Evolutionary conservation across 139 green algal genomes (phyloP), one percentile per base, ranked within the genome.

Genomic region (Chlamydomonas sphaeroides): DNA sequence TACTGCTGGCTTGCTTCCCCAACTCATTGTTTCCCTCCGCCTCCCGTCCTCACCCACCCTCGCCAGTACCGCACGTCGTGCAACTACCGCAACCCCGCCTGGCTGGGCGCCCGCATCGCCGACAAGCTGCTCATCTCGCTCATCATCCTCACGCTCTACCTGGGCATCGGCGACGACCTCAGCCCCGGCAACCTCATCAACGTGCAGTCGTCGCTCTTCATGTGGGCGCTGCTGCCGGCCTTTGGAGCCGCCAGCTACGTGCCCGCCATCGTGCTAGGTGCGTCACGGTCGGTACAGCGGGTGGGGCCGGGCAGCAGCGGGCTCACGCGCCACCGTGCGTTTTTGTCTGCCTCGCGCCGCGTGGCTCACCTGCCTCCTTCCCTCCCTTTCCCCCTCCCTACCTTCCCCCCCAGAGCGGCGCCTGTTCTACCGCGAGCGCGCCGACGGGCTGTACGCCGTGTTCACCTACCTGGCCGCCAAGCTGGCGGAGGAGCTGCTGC

Each of bases 211-310:
- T 75, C 94, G 65, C 89, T 96, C 39, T 97, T 87, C 73, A 87
- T 83, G 83, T 94, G 84, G 86, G 62, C 78, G 67, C 87, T 88
- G 51, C 81, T 96, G 75, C 90, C 94, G 28, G 90, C 90, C 28
- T 97, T 93, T 84, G 90, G 89, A 23, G 93, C 94, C 18, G 88
- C 91, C 3, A 72, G 88, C 51, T 97, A 97, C 85, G 87, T 97
- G 30, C 95, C 94, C 3, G 84, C 89, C 25, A 86, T 98, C 20
- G 89, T 96, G 0, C 78, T 98, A 28, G 90, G 87, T 90, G 62
- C 83, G 87, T 70, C 1, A 11, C 33, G 53, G 53, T 30, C 11
- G 45, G 45, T 10, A 14, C 11, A 53, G 45, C 11, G 45, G 11
- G 45, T 14, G 45, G 45, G 45, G 45, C 45, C 45, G 45, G 45